Evolutionary conservation across 1,284 basidiomycete species (phyloP), one percentile per base, ranked within the genome.

Genomic region (Cystobasidium slooffiae): DNA sequence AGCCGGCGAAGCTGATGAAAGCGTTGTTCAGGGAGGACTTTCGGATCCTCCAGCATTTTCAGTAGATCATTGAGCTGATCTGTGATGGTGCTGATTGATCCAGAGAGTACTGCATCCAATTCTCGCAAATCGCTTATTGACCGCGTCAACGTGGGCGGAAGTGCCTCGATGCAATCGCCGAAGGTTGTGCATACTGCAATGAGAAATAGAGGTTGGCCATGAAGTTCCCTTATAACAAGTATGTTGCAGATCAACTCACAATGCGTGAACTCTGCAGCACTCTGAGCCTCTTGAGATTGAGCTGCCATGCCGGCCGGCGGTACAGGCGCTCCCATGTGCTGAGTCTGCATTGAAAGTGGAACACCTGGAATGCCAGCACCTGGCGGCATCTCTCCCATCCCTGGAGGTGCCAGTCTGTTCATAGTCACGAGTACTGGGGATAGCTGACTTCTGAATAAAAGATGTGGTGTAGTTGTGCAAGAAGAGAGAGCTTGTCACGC

Each of bases 81-180:
- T 75, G 90, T 93, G 80, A 96, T 90, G 79, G 46, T 44, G 31
- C 22, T 31, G 6, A 70, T 31, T 37, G 66, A 58, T 39, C 84
- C 89, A 68, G 92, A 94, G 63, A 99, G 87, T 56, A 99, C 97
- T 64, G 97, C 96, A 82, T 98, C 97, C 81, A 99, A 90, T 84
- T 99, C 96, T 78, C 94, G 92, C 64, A 99, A 88, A 86, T 99
- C 96, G 31, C 91, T 92, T 83, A 97, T 93, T 82, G 90, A 91
- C 81, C 94, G 89, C 12, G 96, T 97, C 82, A 98, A 89, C 83
- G 97, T 94, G 77, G 92, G 87, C 62, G 96, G 96, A 72, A 99
- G 88, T 37, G 94, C 88, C 84, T 97, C 95, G 82, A 99, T 90
- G 39, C 91, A 91, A 83, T 98, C 94, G 46, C 80, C 79, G 73